Evolutionary conservation across 1,139 yeast species (phyloP), one percentile per base, ranked within the genome.

Genomic region (Komagataea norvegica): DNA sequence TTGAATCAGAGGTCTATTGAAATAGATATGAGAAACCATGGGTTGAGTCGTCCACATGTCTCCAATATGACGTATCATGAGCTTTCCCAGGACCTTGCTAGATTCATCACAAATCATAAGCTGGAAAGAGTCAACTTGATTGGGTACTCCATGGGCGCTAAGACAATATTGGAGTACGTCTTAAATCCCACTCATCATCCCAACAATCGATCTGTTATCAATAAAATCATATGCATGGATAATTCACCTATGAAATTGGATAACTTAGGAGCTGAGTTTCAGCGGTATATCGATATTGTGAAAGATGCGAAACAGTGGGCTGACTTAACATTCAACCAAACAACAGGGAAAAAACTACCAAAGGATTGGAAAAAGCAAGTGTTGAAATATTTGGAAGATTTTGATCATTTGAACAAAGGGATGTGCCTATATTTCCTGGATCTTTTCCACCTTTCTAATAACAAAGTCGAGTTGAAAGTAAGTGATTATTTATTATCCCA

Each of bases 111-210:
- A 3, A 11, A 18, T 8, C 41, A 38, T 26, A 20, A 23, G 3
- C 8, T 36, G 11, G 25, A 28, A 4, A 41, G 49, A 18, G 56
- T 57, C 11, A 52, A 62, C 5, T 39, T 70, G 21, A 60, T 66
- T 2, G 77, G 77, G 0, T 74, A 69, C 47, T 67, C 72, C 23
- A 68, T 71, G 74, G 77, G 77, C 0, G 75, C 74, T n/a, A 70
- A 70, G 42, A 65, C 63, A 3, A 66, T 70, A 3, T 68, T 70
- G 71, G 32, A 63, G 33, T 61, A 61, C 5, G 56, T 65, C 3
- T 51, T 70, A 25, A 42, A 54, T 15, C 30, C 34, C 19, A 18
- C 17, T 2, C 71, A 34, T 14, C 34, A 33, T 15, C 1, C 6
- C 8, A 17, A 27, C n/a, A 9, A 14, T n/a, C n/a, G 17, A 3